A percentile compares a stretch with the other conserved stretches of the same genome.
Evolutionary conservation across 2,329 filamentous ascomycete genomes (phyloP).

Genomic region (Penicillium sp.): DNA sequence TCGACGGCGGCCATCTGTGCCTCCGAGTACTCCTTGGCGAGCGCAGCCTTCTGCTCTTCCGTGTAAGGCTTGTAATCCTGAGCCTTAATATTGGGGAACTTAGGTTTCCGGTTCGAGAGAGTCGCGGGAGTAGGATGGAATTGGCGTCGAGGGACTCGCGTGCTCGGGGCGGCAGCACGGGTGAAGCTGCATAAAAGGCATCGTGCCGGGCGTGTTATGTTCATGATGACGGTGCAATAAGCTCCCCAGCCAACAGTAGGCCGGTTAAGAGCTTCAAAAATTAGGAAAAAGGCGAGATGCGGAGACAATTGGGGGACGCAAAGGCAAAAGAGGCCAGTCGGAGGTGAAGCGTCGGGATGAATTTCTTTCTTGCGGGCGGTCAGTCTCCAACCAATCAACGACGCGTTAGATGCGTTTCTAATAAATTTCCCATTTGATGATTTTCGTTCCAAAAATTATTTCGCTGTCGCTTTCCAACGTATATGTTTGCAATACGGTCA

Average conservation of each 20-base stretch:
- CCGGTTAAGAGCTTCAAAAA: slow-evolving; percentile 18
- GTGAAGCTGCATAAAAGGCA: slow-evolving; percentile 52
- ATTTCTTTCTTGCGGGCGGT: slow-evolving; percentile 30
- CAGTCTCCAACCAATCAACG: slow-evolving; percentile 20
- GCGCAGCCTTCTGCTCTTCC: slow-evolving; percentile 59
- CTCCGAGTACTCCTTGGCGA: slow-evolving; percentile 69
- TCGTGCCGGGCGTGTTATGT: slow-evolving; percentile 47
- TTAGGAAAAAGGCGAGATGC: slow-evolving; percentile 8
- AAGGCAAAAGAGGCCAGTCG: slow-evolving; percentile 13
- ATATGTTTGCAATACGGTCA: slow-evolving; percentile 20
- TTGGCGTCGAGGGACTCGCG: slow-evolving; percentile 47
- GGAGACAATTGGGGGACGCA: slow-evolving; percentile 14
- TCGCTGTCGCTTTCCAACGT: slow-evolving; percentile 11
- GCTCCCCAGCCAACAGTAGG: slow-evolving; percentile 31
- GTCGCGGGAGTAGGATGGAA: slow-evolving; percentile 47
- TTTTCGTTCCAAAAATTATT: slow-evolving; percentile 13
- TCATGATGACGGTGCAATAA: slow-evolving; percentile 42
- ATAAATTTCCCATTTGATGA: slow-evolving; percentile 22
- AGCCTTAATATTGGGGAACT: slow-evolving; percentile 39
- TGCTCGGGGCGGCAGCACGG: slow-evolving; percentile 36
- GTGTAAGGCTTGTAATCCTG: slow-evolving; percentile 59
- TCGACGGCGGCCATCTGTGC: slow-evolving; percentile 79
- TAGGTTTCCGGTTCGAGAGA: slow-evolving; percentile 39
- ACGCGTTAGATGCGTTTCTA: slow-evolving; percentile 22
- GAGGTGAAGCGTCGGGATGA: slow-evolving; percentile 21